Evolutionary conservation across 164 flowering plant species (phyloP), one percentile per base, ranked within the genome.

Genomic region (Kalanchoe fedtschenkoi): DNA sequence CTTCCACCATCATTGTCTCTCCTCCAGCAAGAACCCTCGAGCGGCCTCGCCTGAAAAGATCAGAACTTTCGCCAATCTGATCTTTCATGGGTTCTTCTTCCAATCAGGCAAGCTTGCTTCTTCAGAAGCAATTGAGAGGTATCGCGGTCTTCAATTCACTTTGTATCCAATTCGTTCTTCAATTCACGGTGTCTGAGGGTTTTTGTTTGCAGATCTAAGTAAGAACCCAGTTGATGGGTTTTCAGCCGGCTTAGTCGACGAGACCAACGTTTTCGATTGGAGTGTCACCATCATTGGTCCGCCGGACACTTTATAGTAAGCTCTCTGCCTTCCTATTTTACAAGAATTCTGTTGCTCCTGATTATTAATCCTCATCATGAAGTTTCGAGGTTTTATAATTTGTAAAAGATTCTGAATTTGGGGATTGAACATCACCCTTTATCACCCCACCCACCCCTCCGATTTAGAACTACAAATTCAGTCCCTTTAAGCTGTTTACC

Each of bases 291-390:
- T 51, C 17, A 51, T 51, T 51, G 61, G 61, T 30, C 61, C 61
- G n/a, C 61, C 61, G 9, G 61, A 58, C 21, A 55, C 58, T 58
- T 58, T 58, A 58, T 58, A 58, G 53, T 46, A 21, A 46, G 53
- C 21, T 46, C 21, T 0, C 2, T 46, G 53, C 24, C 21, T 46
- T 46, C 6, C 8, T 19, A 17, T 19, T 16, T 21, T 4, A 19
- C 6, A 17, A 0, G 47, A 43, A 43, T 43, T 16, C 6, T 43
- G 4, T 16, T 16, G 21, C 47, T 4, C n/a, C 39, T 37, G 39
- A 37, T 8, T 5, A n/a, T 9, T 0, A 2, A 37, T 37, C 39
- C 39, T 37, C 39, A 37, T 37, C n/a, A 43, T 3, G 22, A 16
- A 3, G 5, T 43, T 43, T 43, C 9, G 53, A 46, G 53, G 26